These are phyloP conservation scores for Aspergillus arachidicola DNA, from an alignment of 2,329 filamentous ascomycete genomes.

Conservation along the genomic window DNA sequence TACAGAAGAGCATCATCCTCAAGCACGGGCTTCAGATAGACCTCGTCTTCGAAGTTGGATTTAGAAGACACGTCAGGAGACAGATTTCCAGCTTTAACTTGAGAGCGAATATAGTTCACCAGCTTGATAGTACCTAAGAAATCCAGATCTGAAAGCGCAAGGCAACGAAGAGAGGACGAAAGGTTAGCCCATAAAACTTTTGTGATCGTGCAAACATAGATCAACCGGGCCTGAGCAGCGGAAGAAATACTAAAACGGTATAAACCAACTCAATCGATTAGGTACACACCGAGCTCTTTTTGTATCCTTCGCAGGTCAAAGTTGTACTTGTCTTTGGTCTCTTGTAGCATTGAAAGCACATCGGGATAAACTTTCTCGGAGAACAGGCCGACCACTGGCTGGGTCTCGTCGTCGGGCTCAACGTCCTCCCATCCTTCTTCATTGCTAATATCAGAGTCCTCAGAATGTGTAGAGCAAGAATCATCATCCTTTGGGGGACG, in stretches of 20 bases:
- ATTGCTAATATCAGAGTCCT: slow-evolving; percentile 50
- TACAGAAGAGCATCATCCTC: slow-evolving; percentile 90
- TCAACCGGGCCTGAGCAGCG: slow-evolving; percentile 10
- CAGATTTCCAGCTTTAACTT: slow-evolving; percentile 49
- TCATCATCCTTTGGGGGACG: slow-evolving; percentile 26
- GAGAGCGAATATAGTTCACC: slow-evolving; percentile 66
- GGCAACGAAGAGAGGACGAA: slow-evolving; percentile 14
- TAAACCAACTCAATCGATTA: slow-evolving; percentile 19
- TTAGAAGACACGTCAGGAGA: slow-evolving; percentile 61
- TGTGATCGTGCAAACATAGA: slow-evolving; percentile 11
- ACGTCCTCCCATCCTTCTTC: slow-evolving; percentile 61
- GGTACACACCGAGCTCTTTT: slow-evolving; percentile 51
- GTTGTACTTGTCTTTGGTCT: slow-evolving; percentile 66
- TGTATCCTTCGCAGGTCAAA: slow-evolving; percentile 69
- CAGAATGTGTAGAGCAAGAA: slow-evolving; percentile 35
- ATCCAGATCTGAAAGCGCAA: slow-evolving; percentile 59
- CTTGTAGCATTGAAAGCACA: slow-evolving; percentile 65
- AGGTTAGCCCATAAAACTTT: slow-evolving; percentile 16
- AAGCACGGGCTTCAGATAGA: slow-evolving; percentile 79
- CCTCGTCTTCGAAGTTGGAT: slow-evolving; percentile 72
- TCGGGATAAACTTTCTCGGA: slow-evolving; percentile 68
- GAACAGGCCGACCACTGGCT: slow-evolving; percentile 68
- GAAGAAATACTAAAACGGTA: slow-evolving; percentile 13
- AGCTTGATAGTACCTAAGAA: slow-evolving; percentile 74
- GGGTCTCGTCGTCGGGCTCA: slow-evolving; percentile 65